Evolutionary conservation across 495 filamentous ascomycete genomes (phyloP).

Genomic region (Thermochaetoides thermophila): DNA sequence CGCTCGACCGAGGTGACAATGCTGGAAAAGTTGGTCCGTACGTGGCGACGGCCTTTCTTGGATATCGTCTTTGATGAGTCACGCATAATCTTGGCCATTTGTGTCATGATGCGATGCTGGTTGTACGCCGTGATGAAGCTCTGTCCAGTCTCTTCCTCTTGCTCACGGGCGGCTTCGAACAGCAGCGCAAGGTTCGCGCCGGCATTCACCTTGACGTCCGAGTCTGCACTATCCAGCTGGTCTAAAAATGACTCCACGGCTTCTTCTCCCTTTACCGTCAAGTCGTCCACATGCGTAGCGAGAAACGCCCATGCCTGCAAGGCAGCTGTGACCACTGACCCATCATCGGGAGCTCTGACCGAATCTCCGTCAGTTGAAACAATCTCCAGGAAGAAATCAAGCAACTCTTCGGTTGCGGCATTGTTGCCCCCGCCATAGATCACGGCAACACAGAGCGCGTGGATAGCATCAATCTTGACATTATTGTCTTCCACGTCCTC

Average conservation of each 20-base stretch:
- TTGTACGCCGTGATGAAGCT: constrained; percentile 27
- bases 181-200: constrained; percentile 83
- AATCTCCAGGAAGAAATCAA: constrained; percentile 76
- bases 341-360: constrained; percentile 60
- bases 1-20: constrained; percentile 75
- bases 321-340: constrained; percentile 65
- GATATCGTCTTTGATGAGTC: constrained; percentile 57
- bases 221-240: constrained; percentile 66
- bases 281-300: constrained; percentile 67
- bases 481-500: constrained; percentile 49
- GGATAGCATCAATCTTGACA: constrained; percentile 61
- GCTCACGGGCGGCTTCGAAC: constrained; percentile 62
- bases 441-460: constrained; percentile 54
- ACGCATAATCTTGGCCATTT: constrained; percentile 34
- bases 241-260: constrained; percentile 81
- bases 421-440: constrained; percentile 68
- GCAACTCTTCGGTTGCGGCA: constrained; percentile 54
- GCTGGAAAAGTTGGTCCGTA: constrained; percentile 67
- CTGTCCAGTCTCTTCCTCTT: constrained; percentile 48
- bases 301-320: constrained; percentile 81
- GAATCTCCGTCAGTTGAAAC: constrained; percentile 68
- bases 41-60: constrained; percentile 61
- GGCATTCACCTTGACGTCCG: constrained; percentile 68
- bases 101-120: constrained; percentile 45
- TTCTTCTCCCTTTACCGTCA: constrained; percentile 55